Base-by-base conservation (phyloP, 352 stramenopile genomes). In the Globisporangium echinulatum region DNA sequence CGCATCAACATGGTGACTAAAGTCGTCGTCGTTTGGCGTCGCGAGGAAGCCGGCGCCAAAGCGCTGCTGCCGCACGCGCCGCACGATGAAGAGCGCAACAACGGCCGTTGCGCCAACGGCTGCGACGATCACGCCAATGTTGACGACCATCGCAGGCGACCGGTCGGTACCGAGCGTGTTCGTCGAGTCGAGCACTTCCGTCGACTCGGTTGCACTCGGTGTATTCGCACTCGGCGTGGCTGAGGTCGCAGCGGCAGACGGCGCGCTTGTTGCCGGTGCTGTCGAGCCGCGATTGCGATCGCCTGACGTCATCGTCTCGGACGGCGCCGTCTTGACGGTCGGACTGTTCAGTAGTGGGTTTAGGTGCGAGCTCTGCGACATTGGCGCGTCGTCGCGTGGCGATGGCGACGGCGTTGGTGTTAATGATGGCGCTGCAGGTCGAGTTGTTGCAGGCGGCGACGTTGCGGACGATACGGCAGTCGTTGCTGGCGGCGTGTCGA, bases 1-100 rank as follows among this genome's bases (percentile, higher is more conserved):
- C 51, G 15, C 60, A 11, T 66, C 54, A 5, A 58, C 61, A 25
- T 66, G 74, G 15, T 64, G 25, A 33, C 58, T 56, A n/a, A 72
- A 71, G 40, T 74, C 59, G 44, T 77, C 67, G 40, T 69, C 67
- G 2, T 56, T 47, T 6, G 60, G 63, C 36, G 67, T 72, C 58
- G 66, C 76, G 50, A 59, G 70, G 25, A 57, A 59, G 25, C 25
- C 25, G 8, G 47, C 40, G 33, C 59, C 13, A 8, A 73, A 52
- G 1, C 71, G 72, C 37, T 64, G 72, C 58, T 64, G 36, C 40
- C 63, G 66, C 36, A 82, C 54, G 40, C 73, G 71, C 10, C 62
- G 71, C 10, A 69, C 61, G 25, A 91, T 67, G 54, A 91, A 88
- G 3, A 79, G 33, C 6, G 70, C 60, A 10, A 89, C 64, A 38